A percentile compares a stretch with the other conserved stretches of the same genome.
Evolutionary conservation across 208 protist genomes (phyloP).

Genomic region (Leishmania lainsoni): DNA sequence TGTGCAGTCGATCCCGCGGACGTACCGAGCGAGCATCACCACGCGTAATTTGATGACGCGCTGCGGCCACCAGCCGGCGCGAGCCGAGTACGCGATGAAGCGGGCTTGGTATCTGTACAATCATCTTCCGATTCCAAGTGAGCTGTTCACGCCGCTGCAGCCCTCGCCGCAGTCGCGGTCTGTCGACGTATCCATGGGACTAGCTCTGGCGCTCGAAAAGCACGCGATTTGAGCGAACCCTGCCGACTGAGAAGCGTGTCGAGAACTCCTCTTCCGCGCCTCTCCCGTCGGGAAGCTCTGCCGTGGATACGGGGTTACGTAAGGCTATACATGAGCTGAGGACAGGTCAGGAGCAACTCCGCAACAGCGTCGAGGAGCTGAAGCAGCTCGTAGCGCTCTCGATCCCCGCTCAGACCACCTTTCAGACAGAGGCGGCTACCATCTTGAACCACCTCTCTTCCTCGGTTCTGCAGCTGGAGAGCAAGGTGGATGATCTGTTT

Average conservation of each 20-base stretch:
- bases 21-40: slow-evolving; percentile 85
- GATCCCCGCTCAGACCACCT: slow-evolving; percentile 28
- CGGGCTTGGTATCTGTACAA: slow-evolving; percentile 87
- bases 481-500: slow-evolving; percentile 63
- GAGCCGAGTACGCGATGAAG: slow-evolving; percentile 88
- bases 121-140: slow-evolving; percentile 57
- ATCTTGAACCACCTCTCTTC: slow-evolving; percentile 77
- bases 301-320: slow-evolving; percentile 21
- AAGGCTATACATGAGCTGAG: slow-evolving; percentile 50
- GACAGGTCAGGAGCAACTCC: slow-evolving; percentile 43
- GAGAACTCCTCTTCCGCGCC: not conserved
- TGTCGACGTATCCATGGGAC: not conserved
- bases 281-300: not conserved
- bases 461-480: slow-evolving; percentile 72
- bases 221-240: not conserved
- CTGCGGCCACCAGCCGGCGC: slow-evolving; percentile 79
- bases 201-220: not conserved
- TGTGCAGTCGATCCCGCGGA: slow-evolving; percentile 50
- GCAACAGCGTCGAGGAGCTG: slow-evolving; percentile 46
- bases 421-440: slow-evolving; percentile 65
- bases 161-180: not conserved
- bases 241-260: not conserved
- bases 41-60: slow-evolving; percentile 87
- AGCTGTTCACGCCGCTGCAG: slow-evolving; percentile 49
- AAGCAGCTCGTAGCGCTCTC: slow-evolving; percentile 44